Conservation (phyloP, 2,329 filamentous ascomycete genomes). For the Aspergillus amoenus region DNA sequence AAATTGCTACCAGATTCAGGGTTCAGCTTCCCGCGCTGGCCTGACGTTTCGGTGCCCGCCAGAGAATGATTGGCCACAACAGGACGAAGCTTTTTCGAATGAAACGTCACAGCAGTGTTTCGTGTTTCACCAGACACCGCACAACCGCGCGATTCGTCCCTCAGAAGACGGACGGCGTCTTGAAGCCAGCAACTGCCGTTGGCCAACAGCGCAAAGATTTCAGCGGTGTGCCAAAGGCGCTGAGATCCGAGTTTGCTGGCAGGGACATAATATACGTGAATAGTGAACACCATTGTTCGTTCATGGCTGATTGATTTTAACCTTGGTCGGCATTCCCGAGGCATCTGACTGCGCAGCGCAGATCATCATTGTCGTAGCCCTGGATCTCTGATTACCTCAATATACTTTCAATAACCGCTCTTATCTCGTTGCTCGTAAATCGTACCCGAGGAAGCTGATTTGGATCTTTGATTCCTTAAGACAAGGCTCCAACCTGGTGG, state of each 20-base stretch:
- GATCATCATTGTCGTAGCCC: too few species aligned
- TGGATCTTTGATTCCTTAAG: too few species aligned
- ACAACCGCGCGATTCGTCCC: not conserved
- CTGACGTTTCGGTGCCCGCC: not conserved
- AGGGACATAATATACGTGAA: too few species aligned
- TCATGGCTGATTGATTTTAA: too few species aligned
- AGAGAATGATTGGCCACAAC: not conserved
- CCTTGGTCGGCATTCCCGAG: too few species aligned
- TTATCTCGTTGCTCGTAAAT: too few species aligned
- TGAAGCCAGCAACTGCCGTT: not conserved
- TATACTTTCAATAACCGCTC: too few species aligned
- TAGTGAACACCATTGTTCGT: too few species aligned
- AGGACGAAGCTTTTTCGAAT: conserved; percentile 2
- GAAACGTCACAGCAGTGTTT: not conserved
- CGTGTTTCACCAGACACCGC: not conserved
- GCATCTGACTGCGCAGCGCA: too few species aligned
- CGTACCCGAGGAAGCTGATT: too few species aligned
- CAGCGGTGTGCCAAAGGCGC: not conserved
- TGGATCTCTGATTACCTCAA: too few species aligned
- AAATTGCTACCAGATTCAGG: not conserved
- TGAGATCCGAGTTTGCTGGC: not conserved
- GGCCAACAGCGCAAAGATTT: not conserved
- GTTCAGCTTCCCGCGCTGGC: not conserved
- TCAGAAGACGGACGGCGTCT: not conserved
- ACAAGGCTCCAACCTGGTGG: too few species aligned